Percentiles rank a stretch among this genome's conserved stretches.
Evolutionary conservation across 208 protist species (phyloP).

Genomic region (Leishmania turanica): DNA sequence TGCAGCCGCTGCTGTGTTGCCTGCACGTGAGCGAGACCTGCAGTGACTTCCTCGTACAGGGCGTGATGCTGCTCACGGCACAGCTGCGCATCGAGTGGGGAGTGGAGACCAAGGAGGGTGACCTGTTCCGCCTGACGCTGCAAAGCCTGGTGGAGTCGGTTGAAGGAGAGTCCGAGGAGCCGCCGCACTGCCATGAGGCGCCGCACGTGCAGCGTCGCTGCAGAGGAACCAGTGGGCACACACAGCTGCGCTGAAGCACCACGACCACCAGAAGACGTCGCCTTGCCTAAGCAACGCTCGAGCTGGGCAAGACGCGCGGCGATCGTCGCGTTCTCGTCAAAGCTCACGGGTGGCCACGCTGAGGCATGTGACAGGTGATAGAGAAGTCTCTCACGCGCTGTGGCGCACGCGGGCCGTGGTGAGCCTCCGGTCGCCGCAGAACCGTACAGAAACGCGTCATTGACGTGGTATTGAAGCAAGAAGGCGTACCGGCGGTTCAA

Average conservation of each 20-base stretch:
- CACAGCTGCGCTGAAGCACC: not conserved
- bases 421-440: not conserved
- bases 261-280: not conserved
- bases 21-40: slow-evolving; percentile 46
- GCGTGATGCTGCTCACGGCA: slow-evolving; percentile 49
- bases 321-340: slow-evolving; percentile 53
- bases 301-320: slow-evolving; percentile 47
- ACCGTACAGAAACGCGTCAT: slow-evolving; percentile 6
- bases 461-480: slow-evolving; percentile 43
- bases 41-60: slow-evolving; percentile 49
- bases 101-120: slow-evolving; percentile 52
- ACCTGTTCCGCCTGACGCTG: slow-evolving; percentile 67
- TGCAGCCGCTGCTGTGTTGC: slow-evolving; percentile 40
- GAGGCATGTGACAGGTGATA: slow-evolving; percentile 39
- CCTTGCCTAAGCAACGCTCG: slow-evolving; percentile 35
- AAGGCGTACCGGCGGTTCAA: slow-evolving; percentile 54
- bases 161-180: slow-evolving; percentile 54
- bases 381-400: slow-evolving; percentile 34
- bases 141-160: slow-evolving; percentile 59
- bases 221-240: not conserved
- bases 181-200: slow-evolving; percentile 57
- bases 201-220: slow-evolving; percentile 31
- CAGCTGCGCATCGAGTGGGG: slow-evolving; percentile 60
- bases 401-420: not conserved
- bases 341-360: slow-evolving; percentile 72